Evolutionary conservation across 306 rosid species (phyloP), one percentile per base, ranked within the genome.

Genomic region (Erythrophleum fordii): DNA sequence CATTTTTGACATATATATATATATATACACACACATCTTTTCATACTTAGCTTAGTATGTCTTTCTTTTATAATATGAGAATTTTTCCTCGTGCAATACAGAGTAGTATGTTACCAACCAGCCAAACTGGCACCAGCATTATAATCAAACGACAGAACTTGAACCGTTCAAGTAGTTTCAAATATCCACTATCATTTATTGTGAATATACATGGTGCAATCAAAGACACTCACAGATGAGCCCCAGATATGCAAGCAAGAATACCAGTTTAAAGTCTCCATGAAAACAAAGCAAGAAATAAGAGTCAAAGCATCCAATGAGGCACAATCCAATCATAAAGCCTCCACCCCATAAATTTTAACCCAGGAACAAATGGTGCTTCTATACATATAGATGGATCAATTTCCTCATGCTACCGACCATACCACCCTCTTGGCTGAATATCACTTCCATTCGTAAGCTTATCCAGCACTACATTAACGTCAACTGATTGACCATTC

Each of bases 401-500:
- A 67, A 69, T 34, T 17, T 69, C 34, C 45, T 16, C 76, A 44
- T 6, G 73, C 86, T 90, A 94, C 90, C 92, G 84, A 69, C 92
- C 94, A 83, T 86, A 92, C 98, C 97, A 94, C 75, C 90, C 95
- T 80, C 93, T 84, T 4, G 90, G 88, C 89, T 89, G 96, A 52
- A 83, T 77, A 5, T 94, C 98, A 55, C 91, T 89, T 22, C 89
- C 98, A 67, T 80, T 92, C 91, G 86, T 94, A 80, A 94, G 88
- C 89, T 91, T 92, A 83, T 94, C 97, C 85, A 94, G 84, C 89
- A 94, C 97, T 20, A 91, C 46, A 81, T 94, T 94, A 25, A 94
- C 85, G 85, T 94, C 98, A 82, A 94, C 97, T 41, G 93, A 58
- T 75, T 94, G 98, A 56, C 97, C 96, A 8, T 88, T 94, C 85